Evolutionary conservation across 75 land plant species (phyloP).

Genomic region (Isoetes taiwanensis): DNA sequence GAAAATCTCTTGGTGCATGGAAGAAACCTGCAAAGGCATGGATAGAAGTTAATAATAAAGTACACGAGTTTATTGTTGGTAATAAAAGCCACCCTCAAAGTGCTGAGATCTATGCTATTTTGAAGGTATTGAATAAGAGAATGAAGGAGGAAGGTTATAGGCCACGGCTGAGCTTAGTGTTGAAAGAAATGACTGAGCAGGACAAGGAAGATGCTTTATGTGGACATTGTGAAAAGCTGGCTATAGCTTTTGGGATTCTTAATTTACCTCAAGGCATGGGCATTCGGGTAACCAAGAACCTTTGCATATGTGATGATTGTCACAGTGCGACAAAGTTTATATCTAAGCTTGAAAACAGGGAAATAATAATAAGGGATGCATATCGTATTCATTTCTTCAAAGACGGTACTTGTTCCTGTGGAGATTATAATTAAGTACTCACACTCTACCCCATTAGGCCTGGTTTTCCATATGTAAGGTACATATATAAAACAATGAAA

Average conservation of each 20-base stretch:
- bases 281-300: constrained; percentile 47
- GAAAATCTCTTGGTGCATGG: constrained; percentile 41
- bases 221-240: constrained; percentile 58
- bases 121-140: constrained; percentile 29
- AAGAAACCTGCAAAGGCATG: constrained; percentile 52
- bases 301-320: constrained; percentile 58
- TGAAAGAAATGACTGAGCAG: constrained; percentile 25
- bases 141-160: constrained; percentile 37
- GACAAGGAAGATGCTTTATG: constrained; percentile 31
- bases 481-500: no score
- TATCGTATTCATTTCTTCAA: constrained; percentile 54
- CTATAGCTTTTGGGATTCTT: constrained; percentile 48
- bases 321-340: constrained; percentile 49
- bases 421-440: no score
- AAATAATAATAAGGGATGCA: constrained; percentile 42
- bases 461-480: no score
- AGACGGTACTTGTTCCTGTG: constrained; percentile 48
- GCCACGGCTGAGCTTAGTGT: constrained; percentile 17
- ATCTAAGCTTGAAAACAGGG: constrained; percentile 25
- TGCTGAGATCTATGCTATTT: constrained; percentile 30
- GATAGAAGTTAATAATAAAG: constrained; percentile 40
- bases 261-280: constrained; percentile 25
- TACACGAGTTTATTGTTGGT: constrained; percentile 58
- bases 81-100: constrained; percentile 34
- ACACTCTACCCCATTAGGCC: no score